Evolutionary conservation across 177 flowering plant species (phyloP), one percentile per base, ranked within the genome.

Genomic region (Tripterygium wilfordii): DNA sequence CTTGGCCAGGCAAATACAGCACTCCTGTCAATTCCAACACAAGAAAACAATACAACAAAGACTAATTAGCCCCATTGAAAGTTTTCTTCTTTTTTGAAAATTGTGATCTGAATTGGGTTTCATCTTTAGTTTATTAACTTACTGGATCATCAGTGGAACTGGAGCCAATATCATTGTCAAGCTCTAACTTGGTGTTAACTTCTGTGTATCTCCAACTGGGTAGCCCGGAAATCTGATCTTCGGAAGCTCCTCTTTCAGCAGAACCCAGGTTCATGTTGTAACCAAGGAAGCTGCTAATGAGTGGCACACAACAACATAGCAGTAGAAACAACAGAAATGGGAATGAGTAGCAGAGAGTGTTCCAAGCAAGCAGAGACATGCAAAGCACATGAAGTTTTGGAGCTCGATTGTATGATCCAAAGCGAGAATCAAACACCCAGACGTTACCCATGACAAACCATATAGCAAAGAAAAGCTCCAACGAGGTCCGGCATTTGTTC

Each of bases 391-490:
- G 88, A 19, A 92, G 78, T 40, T 75, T 83, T 0, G 98, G 96
- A 27, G 95, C 90, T 40, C 58, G 74, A 10, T 54, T 54, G 61
- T 76, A 85, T 2, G 90, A 78, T 5, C 80, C 81, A 24, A 79
- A 66, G n/a, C 96, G 83, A 30, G 90, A 63, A 64, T 88, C 96
- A 32, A 88, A 88, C 19, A 88, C 83, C 96, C 98, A 92, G 16
- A 92, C 88, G 31, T 92, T 92, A 0, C 96, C 98, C 87, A 88
- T 85, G 52, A 92, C 96, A 38, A 92, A 92, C 98, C 98, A 92
- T 54, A 92, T 83, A 9, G 98, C 98, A 44, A 86, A 88, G 80
- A 85, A 84, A 21, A 92, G 86, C 68, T 92, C 96, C 0, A 88
- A 77, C 7, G 71, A 77, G 22, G 87, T 75, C 47, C 76, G 72